These are phyloP conservation scores for Corynascus novoguineensis DNA, from an alignment of 495 filamentous ascomycete species.

Conservation along the genomic window DNA sequence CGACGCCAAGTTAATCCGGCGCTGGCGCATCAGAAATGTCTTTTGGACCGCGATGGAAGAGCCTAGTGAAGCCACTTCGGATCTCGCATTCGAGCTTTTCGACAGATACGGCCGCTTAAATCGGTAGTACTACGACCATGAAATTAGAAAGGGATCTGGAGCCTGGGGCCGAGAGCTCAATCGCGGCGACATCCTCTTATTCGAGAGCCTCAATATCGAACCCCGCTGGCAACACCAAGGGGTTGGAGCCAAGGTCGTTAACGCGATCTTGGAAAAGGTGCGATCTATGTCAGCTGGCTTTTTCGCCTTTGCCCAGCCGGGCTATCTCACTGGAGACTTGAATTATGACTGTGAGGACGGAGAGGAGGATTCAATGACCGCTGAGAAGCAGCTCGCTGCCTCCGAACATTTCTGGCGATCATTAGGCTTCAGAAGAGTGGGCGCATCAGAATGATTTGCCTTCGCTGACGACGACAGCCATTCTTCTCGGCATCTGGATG, in stretches of 20 bases:
- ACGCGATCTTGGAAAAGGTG: background rate
- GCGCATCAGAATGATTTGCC: background rate
- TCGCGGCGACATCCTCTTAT: background rate
- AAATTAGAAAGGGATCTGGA: background rate
- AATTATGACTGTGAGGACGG: background rate
- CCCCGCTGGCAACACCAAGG: background rate
- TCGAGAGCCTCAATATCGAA: background rate
- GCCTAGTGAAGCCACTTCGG: too few relatives aligned
- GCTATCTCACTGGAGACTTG: background rate
- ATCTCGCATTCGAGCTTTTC: too few relatives aligned
- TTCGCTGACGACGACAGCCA: background rate
- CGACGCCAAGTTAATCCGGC: too few relatives aligned
- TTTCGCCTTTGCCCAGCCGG: background rate
- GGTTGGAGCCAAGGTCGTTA: background rate
- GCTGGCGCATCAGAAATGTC: too few relatives aligned
- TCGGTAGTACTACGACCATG: too few relatives aligned
- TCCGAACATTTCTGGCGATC: background rate
- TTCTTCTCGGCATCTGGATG: background rate
- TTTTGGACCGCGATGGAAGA: too few relatives aligned
- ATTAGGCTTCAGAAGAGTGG: background rate
- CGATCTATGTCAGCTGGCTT: background rate
- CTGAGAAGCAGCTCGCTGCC: background rate
- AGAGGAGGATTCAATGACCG: background rate
- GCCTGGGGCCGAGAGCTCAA: background rate
- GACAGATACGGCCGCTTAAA: too few relatives aligned